Conservation (phyloP, 2,329 filamentous ascomycete genomes). For the Xylariaceae sp. region DNA sequence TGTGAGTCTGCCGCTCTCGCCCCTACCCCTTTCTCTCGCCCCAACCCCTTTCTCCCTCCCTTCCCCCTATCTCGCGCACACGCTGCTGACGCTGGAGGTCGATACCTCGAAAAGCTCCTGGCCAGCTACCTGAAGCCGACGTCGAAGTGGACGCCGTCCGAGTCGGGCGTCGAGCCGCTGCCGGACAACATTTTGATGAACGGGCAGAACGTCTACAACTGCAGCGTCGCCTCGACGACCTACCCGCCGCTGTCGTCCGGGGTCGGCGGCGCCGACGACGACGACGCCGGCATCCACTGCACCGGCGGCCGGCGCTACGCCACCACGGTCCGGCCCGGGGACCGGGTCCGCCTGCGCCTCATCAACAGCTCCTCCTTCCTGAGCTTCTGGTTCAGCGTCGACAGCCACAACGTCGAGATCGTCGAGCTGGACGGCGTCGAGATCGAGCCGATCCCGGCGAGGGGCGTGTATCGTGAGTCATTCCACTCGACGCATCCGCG, state of each 20-base stretch:
- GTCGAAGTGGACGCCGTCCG: conserved; percentile 26
- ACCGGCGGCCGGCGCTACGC: conserved; percentile 24
- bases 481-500: no score
- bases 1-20: conserved; percentile 13
- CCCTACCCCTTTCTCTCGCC: background rate
- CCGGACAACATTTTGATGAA: conserved; percentile 34
- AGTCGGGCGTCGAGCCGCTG: conserved; percentile 32
- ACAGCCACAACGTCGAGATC: conserved; percentile 29
- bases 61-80: background rate
- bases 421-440: conserved; percentile 34
- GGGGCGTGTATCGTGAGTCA: conserved; percentile 30
- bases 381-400: conserved; percentile 31
- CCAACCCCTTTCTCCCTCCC: background rate
- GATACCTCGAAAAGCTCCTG: conserved; percentile 15
- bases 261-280: conserved; percentile 3
- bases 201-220: conserved; percentile 29
- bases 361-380: conserved; percentile 33
- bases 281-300: conserved; percentile 14
- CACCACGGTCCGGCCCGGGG: conserved; percentile 21
- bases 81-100: background rate
- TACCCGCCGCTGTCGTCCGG: conserved; percentile 13
- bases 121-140: conserved; percentile 26
- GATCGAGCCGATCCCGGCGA: conserved; percentile 24
- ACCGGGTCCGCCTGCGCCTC: conserved; percentile 27
- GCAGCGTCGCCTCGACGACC: conserved; percentile 22